Evolutionary conservation across 805 yeast species (phyloP), one percentile per base, ranked within the genome.

Genomic region (Candida mattraensis): DNA sequence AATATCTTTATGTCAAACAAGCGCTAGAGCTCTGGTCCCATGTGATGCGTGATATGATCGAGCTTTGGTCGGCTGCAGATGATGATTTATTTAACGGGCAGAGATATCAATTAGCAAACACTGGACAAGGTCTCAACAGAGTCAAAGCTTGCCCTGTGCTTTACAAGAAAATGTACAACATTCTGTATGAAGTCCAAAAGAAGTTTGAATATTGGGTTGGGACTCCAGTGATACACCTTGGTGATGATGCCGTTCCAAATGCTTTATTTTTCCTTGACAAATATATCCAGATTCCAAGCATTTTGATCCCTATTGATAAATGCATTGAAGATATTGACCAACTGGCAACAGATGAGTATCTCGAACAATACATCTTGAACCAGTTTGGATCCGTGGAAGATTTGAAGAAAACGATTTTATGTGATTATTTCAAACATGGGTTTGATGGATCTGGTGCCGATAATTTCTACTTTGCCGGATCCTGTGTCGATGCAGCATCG

Each of bases 361-460:
- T 75, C 5, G 61, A 61, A 22, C 61, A 61, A 8, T 80, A 80
- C 65, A 74, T 81, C 33, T 63, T 66, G n/a, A 51, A 64, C 20
- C 83, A 82, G 53, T 84, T 75, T 54, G 80, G 74, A 0, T 63
- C 76, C 1, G 65, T 71, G 2, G 74, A 73, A 18, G 72, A 67
- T n/a, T 60, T 84, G 40, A 70, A 78, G 48, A 58, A 70, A 37
- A 61, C 58, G 9, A 67, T 74, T 26, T 51, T 73, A 27, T 56
- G 69, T 28, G 79, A 74, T 65, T 75, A 75, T 49, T 75, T 74
- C 61, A 63, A 67, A 34, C 78, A 72, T 45, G 81, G 79, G 1
- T 75, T 82, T 57, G 87, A 83, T 56, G 89, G 93, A 2, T 79
- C 87, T 7, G 94, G 94, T 30, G 88, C 89, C 7, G 87, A 83